Percentiles rank a stretch among this genome's conserved stretches.
Conservation (phyloP, 1,284 basidiomycete genomes). For the Volvariella volvacea region DNA sequence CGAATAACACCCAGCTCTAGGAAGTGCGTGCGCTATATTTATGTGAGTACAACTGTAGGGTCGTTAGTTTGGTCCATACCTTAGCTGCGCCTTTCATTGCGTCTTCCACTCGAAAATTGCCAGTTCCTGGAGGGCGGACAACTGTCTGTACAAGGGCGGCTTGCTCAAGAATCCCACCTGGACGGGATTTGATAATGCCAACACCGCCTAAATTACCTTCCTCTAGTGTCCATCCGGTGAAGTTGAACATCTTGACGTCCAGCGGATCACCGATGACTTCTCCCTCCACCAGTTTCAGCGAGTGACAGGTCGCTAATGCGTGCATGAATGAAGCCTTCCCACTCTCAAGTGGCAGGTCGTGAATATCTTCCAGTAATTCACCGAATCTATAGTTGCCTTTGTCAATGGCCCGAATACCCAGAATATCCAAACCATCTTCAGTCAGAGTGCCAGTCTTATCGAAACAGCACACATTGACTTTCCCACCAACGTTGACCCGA, state of each 20-base stretch:
- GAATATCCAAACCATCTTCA: slow-evolving; percentile 96
- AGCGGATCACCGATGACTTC: slow-evolving; percentile 92
- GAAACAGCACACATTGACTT: slow-evolving; percentile 97
- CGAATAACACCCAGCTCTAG: slow-evolving; percentile 94
- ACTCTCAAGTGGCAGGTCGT: slow-evolving; percentile 78
- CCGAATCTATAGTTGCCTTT: slow-evolving; percentile 76
- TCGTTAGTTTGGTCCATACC: slow-evolving; percentile 41
- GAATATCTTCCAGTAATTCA: slow-evolving; percentile 83
- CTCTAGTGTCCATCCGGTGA: slow-evolving; percentile 94
- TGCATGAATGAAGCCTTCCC: slow-evolving; percentile 85
- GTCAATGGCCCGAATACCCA: slow-evolving; percentile 84
- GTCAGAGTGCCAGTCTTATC: slow-evolving; percentile 99
- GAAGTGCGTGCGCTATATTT: slow-evolving; percentile 81
- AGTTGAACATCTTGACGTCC: slow-evolving; percentile 97
- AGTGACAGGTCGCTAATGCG: slow-evolving; percentile 95
- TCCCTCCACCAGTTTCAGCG: slow-evolving; percentile 87
- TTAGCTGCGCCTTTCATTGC: slow-evolving; percentile 77
- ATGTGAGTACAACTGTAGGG: no score
- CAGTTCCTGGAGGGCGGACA: slow-evolving; percentile 90
- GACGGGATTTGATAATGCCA: slow-evolving; percentile 63
- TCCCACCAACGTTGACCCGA: slow-evolving; percentile 93
- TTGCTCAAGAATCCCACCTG: slow-evolving; percentile 62
- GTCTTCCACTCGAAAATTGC: slow-evolving; percentile 87
- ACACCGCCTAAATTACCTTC: slow-evolving; percentile 76
- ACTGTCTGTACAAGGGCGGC: slow-evolving; percentile 95